phyloP scores from a whole-genome alignment of 140 eudicot genomes.

The Cichorium intybus region DNA sequence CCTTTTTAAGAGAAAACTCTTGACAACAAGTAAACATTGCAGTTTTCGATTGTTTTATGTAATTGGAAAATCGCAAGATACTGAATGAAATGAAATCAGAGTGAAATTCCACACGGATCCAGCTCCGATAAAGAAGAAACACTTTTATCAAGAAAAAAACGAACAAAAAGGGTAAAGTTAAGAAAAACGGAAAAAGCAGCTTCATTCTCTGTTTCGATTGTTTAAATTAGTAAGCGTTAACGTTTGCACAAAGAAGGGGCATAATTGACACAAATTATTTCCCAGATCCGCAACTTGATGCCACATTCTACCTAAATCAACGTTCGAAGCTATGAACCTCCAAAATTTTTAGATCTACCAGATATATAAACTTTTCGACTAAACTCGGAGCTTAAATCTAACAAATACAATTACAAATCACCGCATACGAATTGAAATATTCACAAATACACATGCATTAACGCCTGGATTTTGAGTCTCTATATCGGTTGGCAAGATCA shows the following conservation, averaged over 20 bases:
- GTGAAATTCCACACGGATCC: conserved; percentile 4
- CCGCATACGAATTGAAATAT: not conserved
- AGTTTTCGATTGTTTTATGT: not conserved
- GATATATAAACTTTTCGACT: not conserved
- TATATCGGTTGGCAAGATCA: not conserved
- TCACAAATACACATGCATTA: not conserved
- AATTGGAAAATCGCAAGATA: not conserved
- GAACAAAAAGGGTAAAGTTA: conserved; percentile 17
- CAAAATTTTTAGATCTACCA: conserved; percentile 2
- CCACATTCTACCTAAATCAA: conserved; percentile 1
- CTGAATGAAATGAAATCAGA: not conserved
- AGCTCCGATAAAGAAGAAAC: conserved; percentile 9
- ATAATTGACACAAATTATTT: conserved; percentile 2
- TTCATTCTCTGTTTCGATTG: not conserved
- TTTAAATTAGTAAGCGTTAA: not conserved
- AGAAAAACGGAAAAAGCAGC: conserved; percentile 3
- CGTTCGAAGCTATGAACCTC: not conserved
- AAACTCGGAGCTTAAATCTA: not conserved
- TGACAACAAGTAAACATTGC: not conserved
- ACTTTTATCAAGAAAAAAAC: conserved; percentile 2
- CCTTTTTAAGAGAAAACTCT: not conserved
- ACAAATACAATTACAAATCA: conserved; percentile 8
- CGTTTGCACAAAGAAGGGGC: not conserved
- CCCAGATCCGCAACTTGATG: conserved; percentile 9
- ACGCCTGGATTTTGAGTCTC: not conserved